Conservation (phyloP, 768 basidiomycete genomes). For the Boletus huronensis region DNA sequence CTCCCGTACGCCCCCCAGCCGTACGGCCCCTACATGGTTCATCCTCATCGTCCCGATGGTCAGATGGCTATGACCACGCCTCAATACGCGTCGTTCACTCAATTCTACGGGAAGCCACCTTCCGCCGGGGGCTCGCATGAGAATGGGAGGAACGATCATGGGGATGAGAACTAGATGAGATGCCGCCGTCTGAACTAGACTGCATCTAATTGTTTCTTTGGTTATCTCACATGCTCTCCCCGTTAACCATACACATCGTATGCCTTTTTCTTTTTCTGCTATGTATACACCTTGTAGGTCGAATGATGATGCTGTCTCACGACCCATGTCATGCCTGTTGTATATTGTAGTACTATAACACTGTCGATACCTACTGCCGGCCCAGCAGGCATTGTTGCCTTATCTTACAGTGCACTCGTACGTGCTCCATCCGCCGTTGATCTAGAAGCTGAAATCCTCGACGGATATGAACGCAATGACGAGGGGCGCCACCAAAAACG, state of each 20-base stretch:
- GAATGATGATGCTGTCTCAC: constrained; percentile 18
- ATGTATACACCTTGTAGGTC: constrained; percentile 31
- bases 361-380: constrained; percentile 30
- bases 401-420: not conserved
- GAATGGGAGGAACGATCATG: constrained; percentile 27
- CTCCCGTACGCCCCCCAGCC: constrained; percentile 45
- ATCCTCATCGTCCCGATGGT: constrained; percentile 40
- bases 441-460: not conserved
- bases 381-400: constrained; percentile 24
- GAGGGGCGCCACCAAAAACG: constrained; percentile 4
- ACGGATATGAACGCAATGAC: constrained; percentile 2
- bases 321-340: constrained; percentile 21
- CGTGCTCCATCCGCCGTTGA: not conserved
- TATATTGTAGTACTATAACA: constrained; percentile 29
- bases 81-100: constrained; percentile 39
- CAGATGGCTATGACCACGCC: constrained; percentile 34
- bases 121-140: constrained; percentile 33
- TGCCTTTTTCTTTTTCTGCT: constrained; percentile 8
- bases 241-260: constrained; percentile 12
- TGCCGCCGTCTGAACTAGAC: constrained; percentile 10
- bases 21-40: constrained; percentile 49
- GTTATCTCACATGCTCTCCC: constrained; percentile 14
- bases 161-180: constrained; percentile 32
- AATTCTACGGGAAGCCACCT: constrained; percentile 38
- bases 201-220: constrained; percentile 17